Evolutionary conservation across 2,329 filamentous ascomycete species (phyloP), one percentile per base, ranked within the genome.

Genomic region (Chrysoporthe austroafricana): DNA sequence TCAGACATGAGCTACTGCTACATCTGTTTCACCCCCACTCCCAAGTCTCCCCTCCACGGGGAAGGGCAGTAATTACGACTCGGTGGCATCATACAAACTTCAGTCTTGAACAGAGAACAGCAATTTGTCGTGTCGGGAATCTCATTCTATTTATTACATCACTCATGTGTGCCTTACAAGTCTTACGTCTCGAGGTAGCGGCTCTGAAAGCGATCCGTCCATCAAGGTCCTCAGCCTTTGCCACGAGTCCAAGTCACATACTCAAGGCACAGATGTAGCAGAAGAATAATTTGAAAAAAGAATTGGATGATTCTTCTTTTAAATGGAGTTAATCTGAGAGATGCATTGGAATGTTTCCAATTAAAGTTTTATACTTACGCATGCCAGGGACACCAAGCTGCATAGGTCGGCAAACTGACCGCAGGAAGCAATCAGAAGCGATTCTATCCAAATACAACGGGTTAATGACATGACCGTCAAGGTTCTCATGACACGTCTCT

Each of bases 171-270:
- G 3, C 13, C 26, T 54, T 6, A 13, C 8, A 26, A 34, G n/a
- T 11, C 4, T 36, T 8, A 5, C 1, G 3, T 21, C 16, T 18
- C 13, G 6, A 3, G 52, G 3, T 36, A 36, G 8, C 26, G 32
- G n/a, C 32, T 21, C 16, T 21, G 16, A 5, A 18, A 39, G n/a
- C 5, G 13, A 14, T 34, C 14, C 16, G 16, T 48, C 39, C 36
- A 60, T 60, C 57, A 60, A 60, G 57, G 57, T 60, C 42, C 57
- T 60, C 57, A 60, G 18, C 18, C 42, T 34, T 39, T 58, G 16
- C 36, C 36, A 8, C 43, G 13, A 64, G 14, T 39, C 42, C n/a
- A n/a, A 44, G 6, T n/a, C 13, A 11, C 16, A 34, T 21, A 18
- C n/a, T 32, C 9, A 1, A 21, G 8, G 16, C 2, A 58, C 4